Evolutionary conservation across 2,329 filamentous ascomycete genomes (phyloP), one percentile per base, ranked within the genome.

Genomic region (Colletotrichum destructivum): DNA sequence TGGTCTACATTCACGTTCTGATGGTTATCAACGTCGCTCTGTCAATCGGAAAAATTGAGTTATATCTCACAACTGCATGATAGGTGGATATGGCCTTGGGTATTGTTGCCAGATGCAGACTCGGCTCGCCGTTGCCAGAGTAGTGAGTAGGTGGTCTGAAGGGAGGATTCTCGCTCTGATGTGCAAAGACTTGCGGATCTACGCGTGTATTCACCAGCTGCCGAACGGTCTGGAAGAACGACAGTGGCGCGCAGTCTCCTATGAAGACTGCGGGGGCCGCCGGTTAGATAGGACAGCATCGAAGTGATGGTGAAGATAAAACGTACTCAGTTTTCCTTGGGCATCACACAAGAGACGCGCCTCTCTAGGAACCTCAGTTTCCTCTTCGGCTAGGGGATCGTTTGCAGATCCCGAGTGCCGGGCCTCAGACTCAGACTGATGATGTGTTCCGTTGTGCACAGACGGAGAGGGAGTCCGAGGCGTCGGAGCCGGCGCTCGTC

Each of bases 241-340:
- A 89, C 23, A 89, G 78, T 0, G 87, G 87, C 5, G 87, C 87
- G 73, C 87, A 89, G 75, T 89, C 87, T 6, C 87, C 87, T 31
- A 89, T 86, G 75, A 89, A 89, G 40, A 88, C 73, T 74, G 38
- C 18, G 26, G 38, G 38, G 21, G 11, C 16, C 15, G 16, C 23
- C 51, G 6, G 31, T 68, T 31, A 68, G 59, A 8, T 18, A 26
- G 59, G 44, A 38, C 11, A 3, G 21, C 1, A 38, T 2, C 35
- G 35, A 7, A 54, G 21, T 7, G 18, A 38, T 21, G 21, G 13
- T 8, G 3, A 35, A 9, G 8, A 7, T 3, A 2, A 21, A 13
- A 51, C 66, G 38, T 66, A 74, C 73, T 86, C 26, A 88, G 76
- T 74, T 88, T 88, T 0, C 87, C 87, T 68, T 87, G 85, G 0